These are phyloP conservation scores for Phanerochaete carnosa DNA, from an alignment of 768 basidiomycete species.

Conservation along the genomic window DNA sequence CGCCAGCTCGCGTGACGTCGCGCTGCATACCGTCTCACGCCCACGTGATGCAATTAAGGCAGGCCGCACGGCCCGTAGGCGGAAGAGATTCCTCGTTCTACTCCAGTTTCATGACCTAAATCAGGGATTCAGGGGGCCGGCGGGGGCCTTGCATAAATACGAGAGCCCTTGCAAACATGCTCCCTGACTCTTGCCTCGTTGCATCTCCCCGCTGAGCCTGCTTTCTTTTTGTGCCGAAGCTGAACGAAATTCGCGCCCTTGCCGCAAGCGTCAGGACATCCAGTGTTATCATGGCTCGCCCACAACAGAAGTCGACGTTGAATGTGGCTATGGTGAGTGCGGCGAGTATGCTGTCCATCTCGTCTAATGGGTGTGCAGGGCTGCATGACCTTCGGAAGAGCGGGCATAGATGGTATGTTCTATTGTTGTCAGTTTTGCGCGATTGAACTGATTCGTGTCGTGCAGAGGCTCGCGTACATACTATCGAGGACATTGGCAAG, in stretches of 20 bases:
- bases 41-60: background rate
- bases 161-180: background rate
- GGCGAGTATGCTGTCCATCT: too few relatives aligned
- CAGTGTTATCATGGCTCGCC: background rate
- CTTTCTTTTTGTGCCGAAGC: background rate
- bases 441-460: background rate
- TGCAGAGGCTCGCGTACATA: constrained; percentile 42
- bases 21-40: background rate
- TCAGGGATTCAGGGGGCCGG: background rate
- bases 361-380: constrained; percentile 25
- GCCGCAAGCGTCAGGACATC: background rate
- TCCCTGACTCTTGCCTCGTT: background rate
- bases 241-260: background rate
- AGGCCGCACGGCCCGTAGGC: background rate
- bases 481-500: constrained; percentile 44
- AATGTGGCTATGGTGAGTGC: constrained; percentile 49
- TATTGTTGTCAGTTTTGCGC: background rate
- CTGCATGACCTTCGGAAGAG: constrained; percentile 51
- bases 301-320: constrained; percentile 37
- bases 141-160: background rate
- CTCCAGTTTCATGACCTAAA: background rate
- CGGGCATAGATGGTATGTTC: constrained; percentile 37
- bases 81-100: background rate
- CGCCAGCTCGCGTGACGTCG: too few relatives aligned
- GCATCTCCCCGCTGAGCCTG: background rate